Percentiles rank a stretch among this genome's conserved stretches.
phyloP scores from a whole-genome alignment of 768 basidiomycete genomes.

The Inosperma sp. region DNA sequence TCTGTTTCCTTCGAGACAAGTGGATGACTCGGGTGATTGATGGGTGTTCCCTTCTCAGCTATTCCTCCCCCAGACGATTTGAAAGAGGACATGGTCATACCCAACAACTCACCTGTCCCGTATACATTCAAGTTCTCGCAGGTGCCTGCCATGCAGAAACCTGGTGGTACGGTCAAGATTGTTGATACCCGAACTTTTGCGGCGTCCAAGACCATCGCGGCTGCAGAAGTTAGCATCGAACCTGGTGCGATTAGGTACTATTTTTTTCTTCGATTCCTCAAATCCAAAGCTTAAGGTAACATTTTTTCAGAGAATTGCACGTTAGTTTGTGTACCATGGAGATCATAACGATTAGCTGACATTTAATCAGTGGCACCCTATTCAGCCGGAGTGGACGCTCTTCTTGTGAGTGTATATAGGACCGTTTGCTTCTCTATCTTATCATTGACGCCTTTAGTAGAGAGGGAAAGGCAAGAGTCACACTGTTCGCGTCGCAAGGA shows the following conservation, averaged over 20 bases:
- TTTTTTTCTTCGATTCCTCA: not conserved
- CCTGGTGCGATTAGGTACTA: slow-evolving; percentile 56
- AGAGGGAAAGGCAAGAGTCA: slow-evolving; percentile 52
- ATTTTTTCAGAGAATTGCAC: slow-evolving; percentile 47
- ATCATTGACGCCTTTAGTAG: slow-evolving; percentile 28
- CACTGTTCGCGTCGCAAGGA: slow-evolving; percentile 53
- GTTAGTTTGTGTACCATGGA: slow-evolving; percentile 26
- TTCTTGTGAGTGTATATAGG: slow-evolving; percentile 56
- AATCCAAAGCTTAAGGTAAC: not conserved
- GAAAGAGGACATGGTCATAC: slow-evolving; percentile 42
- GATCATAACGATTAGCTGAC: not conserved
- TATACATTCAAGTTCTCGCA: slow-evolving; percentile 54
- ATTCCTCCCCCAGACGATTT: slow-evolving; percentile 39
- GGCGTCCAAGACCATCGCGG: slow-evolving; percentile 48
- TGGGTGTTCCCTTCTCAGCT: slow-evolving; percentile 23
- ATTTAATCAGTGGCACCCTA: slow-evolving; percentile 79
- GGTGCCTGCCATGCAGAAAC: slow-evolving; percentile 36
- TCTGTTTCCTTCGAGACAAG: too few relatives aligned
- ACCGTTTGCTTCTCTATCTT: not conserved
- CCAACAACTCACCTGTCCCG: slow-evolving; percentile 46
- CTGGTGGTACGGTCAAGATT: slow-evolving; percentile 57
- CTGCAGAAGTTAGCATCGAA: slow-evolving; percentile 54
- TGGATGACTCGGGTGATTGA: not conserved
- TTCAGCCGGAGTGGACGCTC: slow-evolving; percentile 62
- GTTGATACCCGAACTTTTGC: slow-evolving; percentile 53